A percentile compares a stretch with the other conserved stretches of the same genome.
Conservation (phyloP, 2,329 filamentous ascomycete species). For the Myriosclerotinia scirpicola region DNA sequence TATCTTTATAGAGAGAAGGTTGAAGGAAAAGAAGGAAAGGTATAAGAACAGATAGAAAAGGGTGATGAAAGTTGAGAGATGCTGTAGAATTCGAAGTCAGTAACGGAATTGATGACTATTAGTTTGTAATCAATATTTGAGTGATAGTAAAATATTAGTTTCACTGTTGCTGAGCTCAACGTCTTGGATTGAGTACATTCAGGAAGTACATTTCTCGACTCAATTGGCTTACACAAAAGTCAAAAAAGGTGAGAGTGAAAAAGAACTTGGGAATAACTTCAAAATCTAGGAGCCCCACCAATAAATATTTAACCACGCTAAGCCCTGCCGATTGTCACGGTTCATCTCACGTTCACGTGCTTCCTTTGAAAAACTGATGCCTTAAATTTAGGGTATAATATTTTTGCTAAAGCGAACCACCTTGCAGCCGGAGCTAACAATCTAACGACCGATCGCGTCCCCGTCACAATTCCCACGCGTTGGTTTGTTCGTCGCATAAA, state of each 20-base stretch:
- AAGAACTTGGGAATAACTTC: background rate
- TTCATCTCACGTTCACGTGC: background rate
- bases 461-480: slow-evolving; percentile 24
- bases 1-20: background rate
- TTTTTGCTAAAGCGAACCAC: background rate
- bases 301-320: background rate
- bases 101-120: slow-evolving; percentile 2
- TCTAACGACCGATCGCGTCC: slow-evolving; percentile 27
- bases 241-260: background rate
- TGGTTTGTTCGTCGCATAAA: slow-evolving; percentile 16
- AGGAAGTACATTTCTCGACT: background rate
- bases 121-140: slow-evolving; percentile 11
- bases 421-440: background rate
- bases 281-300: too few relatives aligned
- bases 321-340: background rate
- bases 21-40: background rate
- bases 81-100: slow-evolving; percentile 5
- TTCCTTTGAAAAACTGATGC: background rate
- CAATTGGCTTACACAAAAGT: background rate
- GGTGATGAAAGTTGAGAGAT: too few relatives aligned
- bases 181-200: too few relatives aligned
- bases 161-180: background rate
- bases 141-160: slow-evolving; percentile 14
- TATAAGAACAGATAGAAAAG: background rate
- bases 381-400: background rate